These are phyloP conservation scores for Paraconiothyrium sp. DNA, from an alignment of 2,329 filamentous ascomycete genomes.

Conservation along the genomic window DNA sequence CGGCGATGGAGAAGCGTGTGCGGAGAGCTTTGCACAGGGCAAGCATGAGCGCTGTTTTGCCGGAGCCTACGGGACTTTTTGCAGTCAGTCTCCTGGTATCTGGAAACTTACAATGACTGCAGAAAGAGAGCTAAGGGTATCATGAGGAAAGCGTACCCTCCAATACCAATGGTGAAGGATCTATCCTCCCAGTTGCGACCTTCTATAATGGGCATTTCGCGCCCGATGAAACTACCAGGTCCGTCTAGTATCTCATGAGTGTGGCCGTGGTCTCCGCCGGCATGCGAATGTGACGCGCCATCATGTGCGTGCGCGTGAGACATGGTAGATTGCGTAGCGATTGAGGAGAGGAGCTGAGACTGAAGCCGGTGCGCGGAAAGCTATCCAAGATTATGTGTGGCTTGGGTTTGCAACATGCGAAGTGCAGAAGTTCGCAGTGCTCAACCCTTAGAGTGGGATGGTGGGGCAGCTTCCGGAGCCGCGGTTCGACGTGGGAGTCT, in stretches of 20 bases:
- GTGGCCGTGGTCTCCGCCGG: conserved; percentile 81
- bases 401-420: not conserved
- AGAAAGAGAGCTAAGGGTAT: not conserved
- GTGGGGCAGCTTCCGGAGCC: conserved; percentile 6
- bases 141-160: conserved; percentile 71
- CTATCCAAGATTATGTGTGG: not conserved
- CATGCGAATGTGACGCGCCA: conserved; percentile 58
- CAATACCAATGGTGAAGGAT: conserved; percentile 97
- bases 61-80: conserved; percentile 87
- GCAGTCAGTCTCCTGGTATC: conserved; percentile 9
- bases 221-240: conserved; percentile 85
- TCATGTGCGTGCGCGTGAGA: conserved; percentile 48
- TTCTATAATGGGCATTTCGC: conserved; percentile 93
- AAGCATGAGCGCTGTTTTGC: conserved; percentile 97
- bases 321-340: conserved; percentile 25
- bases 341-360: not conserved
- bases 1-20: conserved; percentile 83
- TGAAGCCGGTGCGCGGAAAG: not conserved
- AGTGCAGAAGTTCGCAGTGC: conserved; percentile 11
- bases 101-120: not conserved
- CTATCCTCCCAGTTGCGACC: conserved; percentile 87
- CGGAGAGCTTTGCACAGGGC: conserved; percentile 88
- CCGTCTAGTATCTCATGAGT: conserved; percentile 95
- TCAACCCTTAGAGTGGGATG: conserved; percentile 6
- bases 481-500: conserved; percentile 14